Evolutionary conservation across 225 moss, liverwort and hornwort genomes (phyloP), one percentile per base, ranked within the genome.

Genomic region (Pleurozium schreberi): DNA sequence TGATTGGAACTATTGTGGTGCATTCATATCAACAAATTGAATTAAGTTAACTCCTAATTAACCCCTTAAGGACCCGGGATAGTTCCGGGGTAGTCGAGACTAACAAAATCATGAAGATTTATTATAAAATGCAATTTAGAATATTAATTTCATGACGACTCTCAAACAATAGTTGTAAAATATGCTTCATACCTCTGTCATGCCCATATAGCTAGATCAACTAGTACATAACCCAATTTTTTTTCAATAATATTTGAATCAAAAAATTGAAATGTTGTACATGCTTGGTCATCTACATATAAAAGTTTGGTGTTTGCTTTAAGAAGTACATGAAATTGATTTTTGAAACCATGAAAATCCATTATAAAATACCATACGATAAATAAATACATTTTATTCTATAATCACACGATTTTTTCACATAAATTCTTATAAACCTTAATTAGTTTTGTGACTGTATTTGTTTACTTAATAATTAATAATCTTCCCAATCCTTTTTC

Each of bases 301-400:
- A 11, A 12, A 23, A 38, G 1, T 38, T 36, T 50, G 12, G 12
- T 66, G 10, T 66, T 36, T 83, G 5, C 5, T 52, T 28, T 28
- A 52, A n/a, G 2, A 19, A 8, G 30, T 28, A 42, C 0, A 42
- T 5, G 0, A 2, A 12, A 28, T 28, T 57, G 5, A 12, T 0
- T 40, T 53, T 55, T 57, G 1, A 57, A 55, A 18, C 11, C 16
- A 26, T 55, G 15, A 26, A n/a, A 79, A 26, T 57, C 38, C 11
- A 3, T 12, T 40, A 5, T 58, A 28, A 8, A 40, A 2, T n/a
- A 18, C 28, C 11, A 11, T 30, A 26, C 4, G 8, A 7, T 58
- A 18, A 30, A 30, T n/a, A 12, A 28, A 28, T 58, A n/a, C 8
- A n/a, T 79, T 26, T 5, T 1, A 10, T 79, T 79, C 3, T 16